Evolutionary conservation across 352 stramenopile genomes (phyloP), one percentile per base, ranked within the genome.

Genomic region (Ochromonadaceae sp.): DNA sequence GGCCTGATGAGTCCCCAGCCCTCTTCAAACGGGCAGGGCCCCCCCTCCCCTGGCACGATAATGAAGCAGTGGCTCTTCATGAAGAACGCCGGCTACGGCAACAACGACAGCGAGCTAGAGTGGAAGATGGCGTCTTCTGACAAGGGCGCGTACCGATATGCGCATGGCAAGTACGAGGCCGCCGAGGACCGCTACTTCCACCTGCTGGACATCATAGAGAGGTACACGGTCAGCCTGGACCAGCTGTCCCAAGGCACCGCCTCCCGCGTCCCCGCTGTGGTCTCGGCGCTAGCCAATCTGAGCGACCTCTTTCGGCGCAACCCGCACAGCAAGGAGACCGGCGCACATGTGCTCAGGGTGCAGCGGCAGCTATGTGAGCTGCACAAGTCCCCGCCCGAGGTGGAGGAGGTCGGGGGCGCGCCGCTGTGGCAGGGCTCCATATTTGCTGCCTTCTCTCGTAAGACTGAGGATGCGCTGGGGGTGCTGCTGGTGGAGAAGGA

Each of bases 1-100:
- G 49, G 26, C 30, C 20, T 10, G 26, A 53, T 26, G 52, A 48
- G n/a, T 14, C 12, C 32, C n/a, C 28, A 53, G n/a, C 22, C 1
- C 3, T 10, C 9, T 41, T 10, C 14, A 31, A 14, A 28, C n/a
- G 14, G 32, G 32, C 5, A 63, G 10, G 55, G 55, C 25, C 34
- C 39, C 40, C 55, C 55, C 9, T 63, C 55, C 5, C 26, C 28
- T 50, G 55, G 15, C 20, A 63, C 55, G 10, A 52, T 63, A 12
- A 63, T 42, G 41, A 31, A 39, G 20, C 55, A 63, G 31, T 63
- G 55, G 55, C 39, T 52, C 26, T 63, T 63, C 30, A 50, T 63
- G 55, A 20, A 42, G 26, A 49, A 9, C 10, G 22, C 34, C 14
- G 48, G 48, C 30, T 7, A 52, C 4, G 41, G 52, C 17, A 63